A percentile compares a stretch with the other conserved stretches of the same genome.
phyloP scores from a whole-genome alignment of 2,329 filamentous ascomycete species.

The Fusarium sp. region DNA sequence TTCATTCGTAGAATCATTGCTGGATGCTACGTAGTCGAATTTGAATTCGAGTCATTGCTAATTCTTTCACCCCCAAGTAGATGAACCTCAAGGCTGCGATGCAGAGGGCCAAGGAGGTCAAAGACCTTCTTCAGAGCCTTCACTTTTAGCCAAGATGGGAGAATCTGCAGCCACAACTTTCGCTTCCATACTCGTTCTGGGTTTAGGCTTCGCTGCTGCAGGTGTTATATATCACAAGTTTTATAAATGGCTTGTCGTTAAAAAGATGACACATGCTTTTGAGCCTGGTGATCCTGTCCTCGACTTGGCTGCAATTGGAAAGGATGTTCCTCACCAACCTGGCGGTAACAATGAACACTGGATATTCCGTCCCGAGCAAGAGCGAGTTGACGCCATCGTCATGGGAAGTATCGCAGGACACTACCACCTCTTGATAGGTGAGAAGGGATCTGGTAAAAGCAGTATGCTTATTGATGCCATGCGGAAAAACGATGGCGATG shows the following conservation, averaged over 20 bases:
- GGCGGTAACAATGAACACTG: slow-evolving; percentile 65
- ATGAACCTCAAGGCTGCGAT: slow-evolving; percentile 18
- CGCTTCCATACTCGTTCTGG: slow-evolving; percentile 79
- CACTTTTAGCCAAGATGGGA: slow-evolving; percentile 70
- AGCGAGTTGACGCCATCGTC: slow-evolving; percentile 84
- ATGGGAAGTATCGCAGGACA: slow-evolving; percentile 78
- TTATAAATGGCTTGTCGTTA: slow-evolving; percentile 91
- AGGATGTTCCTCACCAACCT: slow-evolving; percentile 62
- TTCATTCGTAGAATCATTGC: not conserved
- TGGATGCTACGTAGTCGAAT: not conserved
- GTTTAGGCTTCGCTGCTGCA: slow-evolving; percentile 71
- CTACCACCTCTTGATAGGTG: slow-evolving; percentile 91
- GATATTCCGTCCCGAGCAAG: slow-evolving; percentile 87
- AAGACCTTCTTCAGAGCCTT: slow-evolving; percentile 47
- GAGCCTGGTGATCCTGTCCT: slow-evolving; percentile 90
- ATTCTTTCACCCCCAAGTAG: slow-evolving; percentile 12
- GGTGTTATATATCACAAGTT: slow-evolving; percentile 83
- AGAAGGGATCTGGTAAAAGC: slow-evolving; percentile 96
- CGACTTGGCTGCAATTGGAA: slow-evolving; percentile 77
- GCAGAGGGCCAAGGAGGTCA: slow-evolving; percentile 3
- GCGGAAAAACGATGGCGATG: slow-evolving; percentile 89
- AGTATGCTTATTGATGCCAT: slow-evolving; percentile 97
- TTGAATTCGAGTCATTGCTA: slow-evolving; percentile 6
- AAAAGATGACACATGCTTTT: slow-evolving; percentile 94
- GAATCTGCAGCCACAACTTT: slow-evolving; percentile 81